phyloP scores from a whole-genome alignment of 164 flowering plant genomes.

The Sedum album region DNA sequence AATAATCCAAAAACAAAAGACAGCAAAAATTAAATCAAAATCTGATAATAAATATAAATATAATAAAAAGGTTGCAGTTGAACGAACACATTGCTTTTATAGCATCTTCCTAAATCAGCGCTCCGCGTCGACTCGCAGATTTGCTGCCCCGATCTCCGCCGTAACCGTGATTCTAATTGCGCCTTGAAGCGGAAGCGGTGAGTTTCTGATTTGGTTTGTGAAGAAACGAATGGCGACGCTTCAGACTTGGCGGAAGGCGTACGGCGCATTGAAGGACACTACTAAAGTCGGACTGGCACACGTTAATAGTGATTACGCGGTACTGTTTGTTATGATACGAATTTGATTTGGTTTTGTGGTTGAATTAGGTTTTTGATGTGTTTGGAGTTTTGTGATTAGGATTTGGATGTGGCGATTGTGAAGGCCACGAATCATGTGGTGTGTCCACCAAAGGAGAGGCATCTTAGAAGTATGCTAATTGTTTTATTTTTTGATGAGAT shows the following conservation, averaged over 20 bases:
- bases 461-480: constrained; percentile 63
- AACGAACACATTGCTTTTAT: neutral
- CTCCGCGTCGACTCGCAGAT: neutral
- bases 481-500: neutral
- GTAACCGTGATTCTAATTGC: neutral
- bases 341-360: constrained; percentile 1
- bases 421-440: constrained; percentile 98
- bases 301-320: constrained; percentile 47
- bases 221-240: constrained; percentile 35
- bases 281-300: constrained; percentile 54
- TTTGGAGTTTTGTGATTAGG: constrained; percentile 32
- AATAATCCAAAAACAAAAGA: no score
- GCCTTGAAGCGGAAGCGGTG: constrained; percentile 13
- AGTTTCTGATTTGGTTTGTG: neutral
- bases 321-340: neutral
- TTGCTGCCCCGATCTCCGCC: neutral
- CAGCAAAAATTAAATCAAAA: constrained; percentile 8
- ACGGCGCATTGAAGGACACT: constrained; percentile 43
- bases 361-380: neutral
- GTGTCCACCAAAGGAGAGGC: constrained; percentile 91
- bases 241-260: constrained; percentile 43
- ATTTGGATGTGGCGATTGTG: constrained; percentile 91
- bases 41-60: no score
- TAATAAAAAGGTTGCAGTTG: no score
- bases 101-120: neutral